Evolutionary conservation across 257 asterid species (phyloP).

Genomic region (Ligustrum vulgare): DNA sequence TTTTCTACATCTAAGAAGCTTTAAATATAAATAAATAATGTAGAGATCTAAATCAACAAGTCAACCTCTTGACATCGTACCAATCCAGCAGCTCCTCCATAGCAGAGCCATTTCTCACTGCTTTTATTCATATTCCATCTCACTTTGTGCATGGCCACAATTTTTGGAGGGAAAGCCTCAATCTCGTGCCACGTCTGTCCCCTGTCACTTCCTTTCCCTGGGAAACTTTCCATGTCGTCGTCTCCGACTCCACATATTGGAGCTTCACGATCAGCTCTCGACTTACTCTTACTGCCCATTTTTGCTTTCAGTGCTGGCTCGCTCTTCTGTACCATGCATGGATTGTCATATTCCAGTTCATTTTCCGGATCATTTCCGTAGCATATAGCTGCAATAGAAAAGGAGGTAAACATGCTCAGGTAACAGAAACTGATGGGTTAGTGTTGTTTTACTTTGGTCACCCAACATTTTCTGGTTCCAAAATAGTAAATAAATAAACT

Average conservation of each 20-base stretch:
- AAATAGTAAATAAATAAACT: too few relatives aligned
- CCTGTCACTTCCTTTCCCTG: slow-evolving; percentile 7
- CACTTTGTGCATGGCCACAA: slow-evolving; percentile 66
- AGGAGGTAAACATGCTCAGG: not conserved
- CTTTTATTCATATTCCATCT: slow-evolving; percentile 87
- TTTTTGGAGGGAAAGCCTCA: slow-evolving; percentile 57
- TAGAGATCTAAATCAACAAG: slow-evolving; percentile 9
- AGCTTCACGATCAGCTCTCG: slow-evolving; percentile 20
- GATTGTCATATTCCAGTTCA: slow-evolving; percentile 27
- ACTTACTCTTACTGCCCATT: slow-evolving; percentile 23
- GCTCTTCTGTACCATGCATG: slow-evolving; percentile 7
- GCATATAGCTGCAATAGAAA: slow-evolving; percentile 33
- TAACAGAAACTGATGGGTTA: not conserved
- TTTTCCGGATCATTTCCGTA: slow-evolving; percentile 23
- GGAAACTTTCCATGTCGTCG: not conserved
- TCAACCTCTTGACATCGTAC: slow-evolving; percentile 67
- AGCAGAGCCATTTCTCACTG: slow-evolving; percentile 82
- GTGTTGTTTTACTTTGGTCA: too few relatives aligned
- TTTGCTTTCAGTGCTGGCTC: slow-evolving; percentile 25
- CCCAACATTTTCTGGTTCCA: too few relatives aligned
- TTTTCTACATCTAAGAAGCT: not conserved
- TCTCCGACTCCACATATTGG: slow-evolving; percentile 7
- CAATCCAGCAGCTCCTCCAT: slow-evolving; percentile 90
- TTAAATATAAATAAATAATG: not conserved
- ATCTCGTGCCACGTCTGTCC: slow-evolving; percentile 12